Base-by-base conservation (phyloP, 2,329 filamentous ascomycete genomes). In the Microsporum canis region DNA sequence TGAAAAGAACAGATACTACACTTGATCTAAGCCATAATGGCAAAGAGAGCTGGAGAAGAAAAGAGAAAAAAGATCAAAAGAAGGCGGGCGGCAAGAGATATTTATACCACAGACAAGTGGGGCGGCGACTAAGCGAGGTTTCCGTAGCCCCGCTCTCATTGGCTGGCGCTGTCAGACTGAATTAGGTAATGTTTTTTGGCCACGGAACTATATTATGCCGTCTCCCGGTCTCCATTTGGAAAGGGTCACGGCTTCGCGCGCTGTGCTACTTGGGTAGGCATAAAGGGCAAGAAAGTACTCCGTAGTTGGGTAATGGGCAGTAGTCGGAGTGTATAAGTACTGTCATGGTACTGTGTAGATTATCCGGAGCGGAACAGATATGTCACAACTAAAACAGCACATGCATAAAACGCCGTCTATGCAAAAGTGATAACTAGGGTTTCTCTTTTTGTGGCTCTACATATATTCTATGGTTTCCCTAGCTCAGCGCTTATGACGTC, bases 1-100 rank as follows among this genome's bases (percentile, higher is more conserved):
- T 91, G 86, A 89, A 88, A 90, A 91, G 88, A 91, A 91, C 87
- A 89, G 87, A 89, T 90, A 90, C 87, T 90, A 89, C 86, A 90
- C 86, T 89, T 90, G 87, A 90, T 90, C 87, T 89, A 88, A 88
- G 84, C 84, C 76, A 76, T 80, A 81, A 64, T 78, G 77, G 78
- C 75, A 77, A 77, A 76, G 74, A 77, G 76, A 79, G 76, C 76
- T 78, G 70, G 69, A 76, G 68, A 76, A 74, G 67, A 74, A 73
- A 76, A 72, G 71, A 72, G 71, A 72, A 74, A 62, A 71, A 72
- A 75, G 67, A 66, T 64, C 34, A 69, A 73, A 75, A 64, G 55
- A 45, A 1, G 36, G 57, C 8, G 63, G 68, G 65, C 31, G 29
- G 59, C 12, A 3, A 5, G 38, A 1, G 8, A 36, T 67, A 68